Conservation (phyloP, 2,329 filamentous ascomycete genomes). For the Calonectria leucothoes region DNA sequence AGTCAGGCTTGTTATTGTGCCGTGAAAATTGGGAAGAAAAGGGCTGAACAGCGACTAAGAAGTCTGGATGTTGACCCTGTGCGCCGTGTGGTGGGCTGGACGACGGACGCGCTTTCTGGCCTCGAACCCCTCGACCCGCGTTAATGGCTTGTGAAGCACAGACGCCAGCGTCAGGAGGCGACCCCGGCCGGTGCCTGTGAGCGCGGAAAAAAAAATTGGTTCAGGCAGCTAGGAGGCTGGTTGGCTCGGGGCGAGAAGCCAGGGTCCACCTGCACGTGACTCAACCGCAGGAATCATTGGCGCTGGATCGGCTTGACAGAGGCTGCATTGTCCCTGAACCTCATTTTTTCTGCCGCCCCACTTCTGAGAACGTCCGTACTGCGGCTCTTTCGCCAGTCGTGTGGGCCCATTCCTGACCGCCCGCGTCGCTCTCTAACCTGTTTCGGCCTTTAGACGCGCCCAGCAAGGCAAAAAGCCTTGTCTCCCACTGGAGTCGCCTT, state of each 20-base stretch:
- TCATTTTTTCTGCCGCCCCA: neutral
- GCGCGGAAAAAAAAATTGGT: constrained; percentile 8
- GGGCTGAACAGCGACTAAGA: constrained; percentile 17
- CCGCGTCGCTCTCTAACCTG: neutral
- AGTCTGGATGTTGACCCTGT: constrained; percentile 22
- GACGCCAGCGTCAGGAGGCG: constrained; percentile 10
- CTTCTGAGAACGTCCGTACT: neutral
- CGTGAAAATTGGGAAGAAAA: constrained; percentile 9
- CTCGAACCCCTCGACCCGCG: constrained; percentile 14
- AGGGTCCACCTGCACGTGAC: neutral
- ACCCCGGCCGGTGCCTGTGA: neutral
- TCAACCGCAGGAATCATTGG: neutral
- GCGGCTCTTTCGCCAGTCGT: constrained; percentile 2
- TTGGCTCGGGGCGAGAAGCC: neutral
- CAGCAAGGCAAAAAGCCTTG: constrained; percentile 15
- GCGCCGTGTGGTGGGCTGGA: constrained; percentile 18
- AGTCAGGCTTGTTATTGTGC: constrained; percentile 6
- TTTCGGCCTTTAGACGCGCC: constrained; percentile 14
- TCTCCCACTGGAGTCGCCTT: constrained; percentile 6
- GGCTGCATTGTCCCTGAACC: neutral
- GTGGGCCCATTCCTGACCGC: neutral
- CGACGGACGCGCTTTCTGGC: constrained; percentile 27
- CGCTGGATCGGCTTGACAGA: neutral
- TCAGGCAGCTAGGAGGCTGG: neutral
- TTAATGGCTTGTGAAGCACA: constrained; percentile 22